Evolutionary conservation across 2,329 filamentous ascomycete genomes (phyloP), one percentile per base, ranked within the genome.

Genomic region (Fusarium sp.): DNA sequence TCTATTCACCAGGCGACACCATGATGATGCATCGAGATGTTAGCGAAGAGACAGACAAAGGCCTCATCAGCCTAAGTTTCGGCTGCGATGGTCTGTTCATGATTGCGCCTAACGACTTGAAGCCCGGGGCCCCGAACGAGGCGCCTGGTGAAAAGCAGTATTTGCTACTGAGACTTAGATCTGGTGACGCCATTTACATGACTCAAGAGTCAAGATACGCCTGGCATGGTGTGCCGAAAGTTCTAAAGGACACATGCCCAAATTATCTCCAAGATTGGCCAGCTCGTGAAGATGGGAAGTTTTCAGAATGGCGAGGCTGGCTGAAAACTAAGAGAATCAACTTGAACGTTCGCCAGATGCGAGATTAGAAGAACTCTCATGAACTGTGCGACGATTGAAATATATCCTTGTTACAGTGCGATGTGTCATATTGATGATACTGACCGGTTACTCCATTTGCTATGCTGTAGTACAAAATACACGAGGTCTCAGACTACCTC

Each of bases 1-100:
- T 98, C 53, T 98, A 98, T 81, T 92, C 90, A 0, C 93, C 96
- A 0, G 93, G 93, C 22, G 95, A 98, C 77, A 97, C 92, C 1
- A 90, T 98, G 79, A 95, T 93, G 83, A 88, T 97, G 79, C 96
- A 98, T 82, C 90, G 96, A 14, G 96, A 99, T 77, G 94, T 98
- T 44, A 97, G 94, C 70, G 96, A 98, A 81, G 86, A 92, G 72
- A 92, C 91, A 51, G 88, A 93, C 73, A 89, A 86, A 56, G 93
- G 93, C 0, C 85, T 98, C 29, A 89, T 97, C 20, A 97, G 94
- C 73, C 83, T 98, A 43, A 97, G 93, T 74, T 84, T 98, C 49
- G 96, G 96, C 5, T 98, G 95, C 75, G 95, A 98, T 73, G 92
- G 90, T 2, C 83, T 98, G 4, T 98, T 99, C 76, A 89, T 98